Evolutionary conservation across 371 early-diverging fungal genomes (phyloP), one percentile per base, ranked within the genome.

Genomic region (Parasitella parasitica): DNA sequence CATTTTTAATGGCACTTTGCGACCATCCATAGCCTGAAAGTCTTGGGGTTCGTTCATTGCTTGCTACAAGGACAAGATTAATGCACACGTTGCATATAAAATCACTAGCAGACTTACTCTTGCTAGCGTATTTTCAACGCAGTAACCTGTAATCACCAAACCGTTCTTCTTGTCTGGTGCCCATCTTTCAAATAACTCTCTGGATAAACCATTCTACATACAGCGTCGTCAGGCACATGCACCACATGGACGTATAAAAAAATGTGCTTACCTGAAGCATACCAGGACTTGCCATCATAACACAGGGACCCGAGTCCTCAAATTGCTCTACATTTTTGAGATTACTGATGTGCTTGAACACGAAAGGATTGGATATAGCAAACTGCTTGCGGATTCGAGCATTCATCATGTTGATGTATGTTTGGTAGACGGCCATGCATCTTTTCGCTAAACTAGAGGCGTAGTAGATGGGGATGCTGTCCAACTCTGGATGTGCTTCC

Each of bases 391-490:
- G 87, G 66, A 99, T 99, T 59, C 92, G 86, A 43, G 91, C 89
- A 77, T 99, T 99, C 99, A 99, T 99, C 95, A 98, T 98, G 83
- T 99, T 95, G 67, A 98, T 92, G 77, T 99, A 99, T 3, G 99
- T 99, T 71, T 99, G 97, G 78, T 99, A 99, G 11, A 99, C 95
- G 9, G 95, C 91, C 90, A 99, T 98, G 78, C 99, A 99, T 70
- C 93, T 94, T 69, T 97, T 97, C 36, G 99, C 99, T 54, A 99
- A 78, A 18, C 97, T 89, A 24, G 95, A 94, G 4, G 98, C 99
- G 80, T 99, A 99, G 68, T 97, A 99, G 49, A 99, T 96, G 0
- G 99, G 99, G 15, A 99, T 90, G 32, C 85, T 86, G 51, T 97
- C 96, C 30, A 99, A 82, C 68, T 97, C 97, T 8, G 94, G 91